A percentile compares a stretch with the other conserved stretches of the same genome.
phyloP scores from a whole-genome alignment of 2,329 filamentous ascomycete species.

The Teratosphaeria destructans region DNA sequence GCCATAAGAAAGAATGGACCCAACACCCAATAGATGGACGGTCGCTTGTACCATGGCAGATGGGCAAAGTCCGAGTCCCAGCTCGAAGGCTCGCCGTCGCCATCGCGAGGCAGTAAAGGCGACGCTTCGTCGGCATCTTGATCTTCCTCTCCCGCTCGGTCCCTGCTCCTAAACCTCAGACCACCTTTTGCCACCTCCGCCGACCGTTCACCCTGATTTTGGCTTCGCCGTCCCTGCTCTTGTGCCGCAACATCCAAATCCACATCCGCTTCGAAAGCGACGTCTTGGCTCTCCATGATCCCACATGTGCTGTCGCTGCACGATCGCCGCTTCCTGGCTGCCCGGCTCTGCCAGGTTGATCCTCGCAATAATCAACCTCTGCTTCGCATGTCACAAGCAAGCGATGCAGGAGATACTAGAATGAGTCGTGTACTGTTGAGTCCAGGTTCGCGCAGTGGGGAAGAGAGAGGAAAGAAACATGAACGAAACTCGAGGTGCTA shows the following conservation, averaged over 20 bases:
- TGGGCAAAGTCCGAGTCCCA: constrained; percentile 45
- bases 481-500: neutral
- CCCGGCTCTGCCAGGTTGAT: neutral
- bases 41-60: constrained; percentile 52
- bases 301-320: neutral
- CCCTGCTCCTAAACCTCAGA: constrained; percentile 3
- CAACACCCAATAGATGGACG: constrained; percentile 72
- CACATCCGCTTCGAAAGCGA: constrained; percentile 24
- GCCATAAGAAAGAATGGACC: constrained; percentile 72
- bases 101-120: constrained; percentile 13
- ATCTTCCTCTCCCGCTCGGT: constrained; percentile 1
- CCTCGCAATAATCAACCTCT: neutral
- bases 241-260: constrained; percentile 18
- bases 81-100: constrained; percentile 10
- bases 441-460: neutral
- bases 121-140: constrained; percentile 13
- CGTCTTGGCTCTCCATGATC: constrained; percentile 22
- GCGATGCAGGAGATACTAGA: neutral
- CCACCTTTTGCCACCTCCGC: constrained; percentile 16
- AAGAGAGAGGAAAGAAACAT: neutral
- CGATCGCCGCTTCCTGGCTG: neutral
- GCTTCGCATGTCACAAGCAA: neutral
- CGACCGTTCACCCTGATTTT: constrained; percentile 7
- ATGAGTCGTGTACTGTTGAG: neutral
- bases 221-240: constrained; percentile 5